Base-by-base conservation (phyloP, 2,329 filamentous ascomycete species). In the Albifimbria verrucaria region DNA sequence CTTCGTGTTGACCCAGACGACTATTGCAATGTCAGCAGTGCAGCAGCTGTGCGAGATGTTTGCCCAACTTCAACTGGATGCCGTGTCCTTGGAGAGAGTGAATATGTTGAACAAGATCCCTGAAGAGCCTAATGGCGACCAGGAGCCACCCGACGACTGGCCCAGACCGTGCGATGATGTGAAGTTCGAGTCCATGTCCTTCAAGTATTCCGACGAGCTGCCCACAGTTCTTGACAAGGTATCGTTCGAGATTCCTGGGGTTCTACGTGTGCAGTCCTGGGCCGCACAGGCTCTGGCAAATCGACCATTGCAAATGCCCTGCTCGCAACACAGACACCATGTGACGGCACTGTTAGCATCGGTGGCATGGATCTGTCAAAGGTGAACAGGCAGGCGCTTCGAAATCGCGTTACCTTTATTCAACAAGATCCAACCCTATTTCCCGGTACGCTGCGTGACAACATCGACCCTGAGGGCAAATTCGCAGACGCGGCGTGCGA, bases 51-150 rank as follows among this genome's bases (percentile, higher is more conserved):
- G 92, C 69, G 84, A 85, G 55, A 82, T 85, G 53, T 96, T 96
- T 62, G 92, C 92, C 2, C 84, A 89, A 63, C 78, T 96, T 1
- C 91, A 96, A 66, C 92, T 96, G 81, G 88, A 96, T 65, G 96
- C 96, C 59, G 91, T 96, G 0, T 92, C 89, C 0, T 89, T 96
- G 0, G 92, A 96, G 70, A 83, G 92, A 41, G 87, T 96, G 0
- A 85, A 94, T 10, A 90, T 94, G 68, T 79, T 96, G 0, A 77
- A 94, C 1, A 82, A 89, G 54, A 80, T 96, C 0, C 88, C 92
- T 17, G 83, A 90, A 65, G 92, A 96, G 66, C 75, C 83, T 0
- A 77, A 74, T 0, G 91, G 90, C 1, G 78, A 81, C 1, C 69
- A 90, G 3, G 71, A 81, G 2, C 90, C 90, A 0, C 89, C 90